phyloP scores from a whole-genome alignment of 208 protist species.

The Crithidia brevicula region DNA sequence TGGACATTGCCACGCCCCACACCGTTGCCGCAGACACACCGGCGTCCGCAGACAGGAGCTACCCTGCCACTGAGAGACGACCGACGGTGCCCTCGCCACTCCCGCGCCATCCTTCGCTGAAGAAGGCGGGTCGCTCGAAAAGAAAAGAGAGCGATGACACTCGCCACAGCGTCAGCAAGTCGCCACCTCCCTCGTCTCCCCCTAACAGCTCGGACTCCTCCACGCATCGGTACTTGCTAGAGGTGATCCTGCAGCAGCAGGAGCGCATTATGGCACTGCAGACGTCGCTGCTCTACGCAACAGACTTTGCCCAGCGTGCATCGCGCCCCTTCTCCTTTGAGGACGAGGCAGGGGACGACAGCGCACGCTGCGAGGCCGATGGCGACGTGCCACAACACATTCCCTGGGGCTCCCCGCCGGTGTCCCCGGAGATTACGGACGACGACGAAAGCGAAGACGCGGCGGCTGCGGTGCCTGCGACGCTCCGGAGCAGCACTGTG shows the following conservation, averaged over 20 bases:
- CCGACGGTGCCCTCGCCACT: background rate
- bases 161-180: background rate
- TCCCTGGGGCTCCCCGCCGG: background rate
- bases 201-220: background rate
- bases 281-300: conserved; percentile 8
- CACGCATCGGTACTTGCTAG: conserved; percentile 11
- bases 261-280: conserved; percentile 30
- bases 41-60: background rate
- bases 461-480: too few relatives aligned
- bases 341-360: background rate
- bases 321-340: conserved; percentile 9
- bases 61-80: background rate
- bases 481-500: too few relatives aligned
- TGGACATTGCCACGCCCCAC: conserved; percentile 1
- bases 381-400: too few relatives aligned
- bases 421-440: too few relatives aligned
- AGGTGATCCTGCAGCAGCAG: conserved; percentile 30
- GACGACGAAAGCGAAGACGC: too few relatives aligned
- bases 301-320: background rate
- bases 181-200: background rate
- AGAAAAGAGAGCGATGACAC: too few relatives aligned
- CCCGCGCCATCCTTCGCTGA: too few relatives aligned
- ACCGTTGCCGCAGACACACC: conserved; percentile 1
- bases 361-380: background rate
- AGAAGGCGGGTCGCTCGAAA: too few relatives aligned